Evolutionary conservation across 2,329 filamentous ascomycete genomes (phyloP), one percentile per base, ranked within the genome.

Genomic region (Ceratocystis papillata): DNA sequence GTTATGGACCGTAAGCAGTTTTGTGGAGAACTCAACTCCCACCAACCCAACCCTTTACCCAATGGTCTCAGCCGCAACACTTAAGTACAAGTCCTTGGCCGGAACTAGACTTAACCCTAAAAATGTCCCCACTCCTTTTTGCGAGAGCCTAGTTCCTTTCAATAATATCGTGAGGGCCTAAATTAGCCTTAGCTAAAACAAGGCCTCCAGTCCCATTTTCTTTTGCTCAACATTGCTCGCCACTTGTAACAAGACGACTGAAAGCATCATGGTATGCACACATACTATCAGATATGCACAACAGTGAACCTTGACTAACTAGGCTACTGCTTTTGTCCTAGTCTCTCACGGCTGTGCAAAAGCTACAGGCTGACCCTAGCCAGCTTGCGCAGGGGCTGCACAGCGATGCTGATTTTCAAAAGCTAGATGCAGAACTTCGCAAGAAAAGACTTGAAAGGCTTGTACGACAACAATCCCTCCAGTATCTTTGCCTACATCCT

Each of bases 341-440:
- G 37, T 50, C 61, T 45, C 61, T 20, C 46, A 41, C 61, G 25
- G 41, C 61, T 25, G 48, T 67, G 28, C 65, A 64, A 57, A 63
- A 67, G 62, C 62, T 68, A 8, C 62, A 60, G 20, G 66, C 68
- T n/a, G 66, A 69, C 28, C 65, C 68, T 33, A 65, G 64, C 30
- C 44, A 57, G 55, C 44, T 69, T 20, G 63, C 68, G 63, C 69
- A 70, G 37, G 53, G 65, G 22, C 60, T 50, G 10, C n/a, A 55
- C 22, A 68, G 64, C 59, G 69, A 45, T 65, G 65, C 41, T 63
- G 59, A 70, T 64, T 65, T 71, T 66, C 62, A 69, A 28, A 64
- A 64, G 28, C 15, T 65, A n/a, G 65, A 69, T 45, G 59, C 63
- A 30, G 60, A 68, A 50, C 68, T 69, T 20, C 68, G 67, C 30